phyloP scores from a whole-genome alignment of 345 rosid species.

The Cardamine occulta region DNA sequence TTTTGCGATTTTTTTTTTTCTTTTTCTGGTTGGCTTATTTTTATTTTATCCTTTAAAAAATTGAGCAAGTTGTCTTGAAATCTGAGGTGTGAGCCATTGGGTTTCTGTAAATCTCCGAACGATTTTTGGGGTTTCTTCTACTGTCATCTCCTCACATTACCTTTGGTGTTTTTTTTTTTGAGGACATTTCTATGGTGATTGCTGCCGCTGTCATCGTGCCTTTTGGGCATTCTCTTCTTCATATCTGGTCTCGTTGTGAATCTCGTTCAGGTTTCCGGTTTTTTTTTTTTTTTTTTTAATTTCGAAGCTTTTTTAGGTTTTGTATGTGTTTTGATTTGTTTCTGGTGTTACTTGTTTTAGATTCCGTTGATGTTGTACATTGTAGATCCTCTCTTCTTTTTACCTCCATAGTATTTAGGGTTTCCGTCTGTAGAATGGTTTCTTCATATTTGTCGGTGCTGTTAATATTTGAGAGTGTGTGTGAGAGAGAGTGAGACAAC shows the following conservation, averaged over 20 bases:
- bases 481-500: not conserved
- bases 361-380: conserved; percentile 20
- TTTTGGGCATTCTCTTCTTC: conserved; percentile 73
- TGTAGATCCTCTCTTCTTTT: conserved; percentile 27
- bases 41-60: not conserved
- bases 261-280: conserved; percentile 94
- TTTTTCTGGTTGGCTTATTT: conserved; percentile 20
- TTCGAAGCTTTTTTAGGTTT: conserved; percentile 18
- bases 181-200: conserved; percentile 59
- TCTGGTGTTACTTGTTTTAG: not conserved
- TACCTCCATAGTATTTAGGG: conserved; percentile 24
- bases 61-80: conserved; percentile 29
- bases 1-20: not conserved
- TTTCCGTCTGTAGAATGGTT: not conserved
- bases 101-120: conserved; percentile 31
- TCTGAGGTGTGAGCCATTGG: conserved; percentile 31
- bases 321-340: not conserved
- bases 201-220: conserved; percentile 86
- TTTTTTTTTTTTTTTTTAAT: not conserved
- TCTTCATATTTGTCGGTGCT: conserved; percentile 5
- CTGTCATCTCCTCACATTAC: conserved; percentile 8
- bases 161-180: not conserved
- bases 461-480: not conserved
- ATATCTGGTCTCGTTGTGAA: conserved; percentile 87
- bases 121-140: not conserved